Base-by-base conservation (phyloP, 306 rosid genomes). In the Prunus dulcis region DNA sequence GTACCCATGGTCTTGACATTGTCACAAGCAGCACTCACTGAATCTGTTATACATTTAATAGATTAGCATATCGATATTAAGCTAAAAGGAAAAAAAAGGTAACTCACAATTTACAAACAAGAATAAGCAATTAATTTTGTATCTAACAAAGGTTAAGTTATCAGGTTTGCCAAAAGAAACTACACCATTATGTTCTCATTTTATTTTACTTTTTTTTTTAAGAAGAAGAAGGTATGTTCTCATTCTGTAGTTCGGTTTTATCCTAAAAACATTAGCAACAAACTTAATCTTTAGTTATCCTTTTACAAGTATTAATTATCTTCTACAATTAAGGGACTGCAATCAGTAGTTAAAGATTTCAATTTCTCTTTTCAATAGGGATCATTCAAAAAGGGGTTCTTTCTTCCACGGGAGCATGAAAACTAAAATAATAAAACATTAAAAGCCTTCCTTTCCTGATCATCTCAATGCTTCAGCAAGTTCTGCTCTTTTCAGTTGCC, bases 1-100 rank as follows among this genome's bases (percentile, higher is more conserved):
- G 85, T 15, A 82, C 83, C 90, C 93, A 89, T 12, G 89, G 87
- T 76, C 86, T 83, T 17, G 90, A 81, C 87, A 89, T 89, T 64
- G 76, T 81, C 30, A 63, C 77, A 32, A 38, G 67, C 74, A 76
- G 69, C 66, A 51, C 64, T 77, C 76, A 73, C 53, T 70, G 52
- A 80, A 69, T 79, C 86, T 86, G 85, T 50, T 66, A 20, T 7
- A 70, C 69, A 67, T 38, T 80, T 41, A 49, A 55, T 43, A 73
- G 47, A 46, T 30, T 52, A 70, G 12, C 12, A 79, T 11, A 49
- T 13, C 6, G 5, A 77, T 32, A 58, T 38, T 23, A 14, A 9
- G 38, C 58, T 10, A 18, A 50, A 4, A 52, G 25, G 9, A 53
- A 67, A 19, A 20, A 9, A 18, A n/a, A 19, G 27, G 18, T 17